Evolutionary conservation across 1,284 basidiomycete genomes (phyloP), one percentile per base, ranked within the genome.

Genomic region (Polyporus tsugae): DNA sequence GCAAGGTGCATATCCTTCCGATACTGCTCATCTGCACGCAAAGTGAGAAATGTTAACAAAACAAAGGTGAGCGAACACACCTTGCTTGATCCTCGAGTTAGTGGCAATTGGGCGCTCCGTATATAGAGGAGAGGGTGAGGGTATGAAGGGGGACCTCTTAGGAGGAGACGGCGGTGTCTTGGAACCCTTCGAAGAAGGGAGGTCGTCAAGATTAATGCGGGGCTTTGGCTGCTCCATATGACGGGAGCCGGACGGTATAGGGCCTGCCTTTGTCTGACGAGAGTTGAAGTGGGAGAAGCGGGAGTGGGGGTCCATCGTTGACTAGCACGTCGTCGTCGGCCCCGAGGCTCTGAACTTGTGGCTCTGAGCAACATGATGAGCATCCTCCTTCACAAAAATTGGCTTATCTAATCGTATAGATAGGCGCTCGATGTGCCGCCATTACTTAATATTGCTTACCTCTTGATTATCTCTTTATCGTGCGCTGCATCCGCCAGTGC

Each of bases 1-100:
- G 91, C 88, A 36, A 95, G 86, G 75, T 94, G 95, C 90, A 97
- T 94, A 74, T 94, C 92, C 77, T 91, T 90, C 74, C 87, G 86
- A 70, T 89, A 88, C 70, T 89, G 87, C 73, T 93, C 91, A 78
- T 90, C 91, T 79, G n/a, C 25, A 35, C 3, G 10, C 7, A n/a
- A 38, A 19, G 25, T 64, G 36, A 71, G 60, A 10, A 64, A 15
- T 41, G 15, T 4, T 39, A 22, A 19, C 42, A 19, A 4, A 19
- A 17, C 15, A 3, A 4, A 17, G 6, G 22, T 33, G 5, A 29
- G 29, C 15, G n/a, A 2, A 67, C 75, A 29, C 33, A 79, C 78
- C 78, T 78, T 90, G 87, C 74, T 90, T 91, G n/a, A 94, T 82
- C 55, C 92, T 84, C 0, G 92, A 90, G 75, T 94, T 94, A 19